Base-by-base conservation (phyloP, 169 alveolate genomes). In the Eimeria praecox region DNA sequence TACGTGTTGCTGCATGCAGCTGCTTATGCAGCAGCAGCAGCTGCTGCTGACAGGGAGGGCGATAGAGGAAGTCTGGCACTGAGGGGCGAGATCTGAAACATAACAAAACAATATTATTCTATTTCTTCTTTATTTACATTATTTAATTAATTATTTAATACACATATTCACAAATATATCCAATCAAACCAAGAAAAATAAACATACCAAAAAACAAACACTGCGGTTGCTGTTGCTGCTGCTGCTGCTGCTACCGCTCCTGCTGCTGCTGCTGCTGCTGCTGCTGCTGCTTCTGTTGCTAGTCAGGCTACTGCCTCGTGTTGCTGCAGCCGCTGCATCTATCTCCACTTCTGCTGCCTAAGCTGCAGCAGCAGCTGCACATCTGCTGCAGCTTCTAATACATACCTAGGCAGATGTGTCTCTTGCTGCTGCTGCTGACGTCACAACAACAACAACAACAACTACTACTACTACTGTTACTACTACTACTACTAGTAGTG, bases 1-100 rank as follows among this genome's bases (percentile, higher is more conserved):
- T 40, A 27, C 69, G 44, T 16, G 95, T 75, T 22, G 73, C 95
- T 24, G 78, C 54, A 20, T 46, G 95, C 77, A 92, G 78, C 83
- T 92, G 91, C 73, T 64, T 40, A 9, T 66, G 87, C 92, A 92
- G 83, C 82, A 75, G 83, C 49, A 8, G 80, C 69, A 92, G 83
- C 95, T 92, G 95, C 69, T 77, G 77, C 73, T 92, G 92, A 35
- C 95, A 92, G 38, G 95, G 95, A 16, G 95, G 95, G 33, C 95
- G 80, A 46, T 92, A 92, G 14, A 92, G 69, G 10, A 92, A 46
- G 54, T 92, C 95, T 40, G 95, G 95, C 6, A 92, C 95, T 20
- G 95, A 77, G 8, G 95, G 95, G 71, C 95, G 95, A 20, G 69
- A 69, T 54, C 95, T 92, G 95, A 12, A n/a, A 6, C 49, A 27